Percentiles rank a stretch among this genome's conserved stretches.
Conservation (phyloP, 2,329 filamentous ascomycete genomes). For the Leptographium wingfieldii region DNA sequence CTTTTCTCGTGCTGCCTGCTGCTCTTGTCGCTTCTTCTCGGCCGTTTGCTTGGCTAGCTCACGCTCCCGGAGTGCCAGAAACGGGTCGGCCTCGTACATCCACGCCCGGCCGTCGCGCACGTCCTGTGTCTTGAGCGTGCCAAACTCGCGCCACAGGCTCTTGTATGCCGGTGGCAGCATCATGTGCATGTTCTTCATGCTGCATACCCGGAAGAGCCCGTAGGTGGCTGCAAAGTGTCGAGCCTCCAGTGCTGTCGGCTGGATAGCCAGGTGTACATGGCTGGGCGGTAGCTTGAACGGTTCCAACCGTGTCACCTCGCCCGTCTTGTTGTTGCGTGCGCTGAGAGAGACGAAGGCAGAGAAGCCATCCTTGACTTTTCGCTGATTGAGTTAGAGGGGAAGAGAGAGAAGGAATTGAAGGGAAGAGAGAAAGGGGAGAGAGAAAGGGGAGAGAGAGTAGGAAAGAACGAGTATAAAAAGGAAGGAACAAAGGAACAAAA, state of each 20-base stretch:
- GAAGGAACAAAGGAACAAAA: neutral
- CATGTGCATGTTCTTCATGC: constrained; percentile 91
- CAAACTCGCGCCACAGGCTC: constrained; percentile 85
- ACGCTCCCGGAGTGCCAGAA: constrained; percentile 64
- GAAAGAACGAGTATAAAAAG: neutral
- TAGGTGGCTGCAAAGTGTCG: constrained; percentile 89
- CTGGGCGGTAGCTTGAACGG: constrained; percentile 69
- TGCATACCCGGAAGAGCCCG: constrained; percentile 80
- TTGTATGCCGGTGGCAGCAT: constrained; percentile 85
- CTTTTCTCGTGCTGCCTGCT: constrained; percentile 54
- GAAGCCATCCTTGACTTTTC: constrained; percentile 59
- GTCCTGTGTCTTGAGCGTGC: constrained; percentile 68
- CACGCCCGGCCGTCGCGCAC: constrained; percentile 66
- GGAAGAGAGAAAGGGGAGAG: constrained; percentile 1
- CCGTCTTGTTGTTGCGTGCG: constrained; percentile 67
- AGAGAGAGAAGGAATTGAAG: neutral
- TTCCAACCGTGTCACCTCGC: constrained; percentile 60
- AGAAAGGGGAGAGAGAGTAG: neutral
- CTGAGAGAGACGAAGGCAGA: constrained; percentile 72
- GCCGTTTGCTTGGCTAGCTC: constrained; percentile 64
- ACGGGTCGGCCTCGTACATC: constrained; percentile 95
- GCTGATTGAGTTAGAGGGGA: constrained; percentile 18
- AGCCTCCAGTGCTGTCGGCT: constrained; percentile 76
- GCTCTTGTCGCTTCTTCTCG: constrained; percentile 69
- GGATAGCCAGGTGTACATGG: constrained; percentile 62